Conservation (phyloP, 495 filamentous ascomycete species). For the Lepraria neglecta region DNA sequence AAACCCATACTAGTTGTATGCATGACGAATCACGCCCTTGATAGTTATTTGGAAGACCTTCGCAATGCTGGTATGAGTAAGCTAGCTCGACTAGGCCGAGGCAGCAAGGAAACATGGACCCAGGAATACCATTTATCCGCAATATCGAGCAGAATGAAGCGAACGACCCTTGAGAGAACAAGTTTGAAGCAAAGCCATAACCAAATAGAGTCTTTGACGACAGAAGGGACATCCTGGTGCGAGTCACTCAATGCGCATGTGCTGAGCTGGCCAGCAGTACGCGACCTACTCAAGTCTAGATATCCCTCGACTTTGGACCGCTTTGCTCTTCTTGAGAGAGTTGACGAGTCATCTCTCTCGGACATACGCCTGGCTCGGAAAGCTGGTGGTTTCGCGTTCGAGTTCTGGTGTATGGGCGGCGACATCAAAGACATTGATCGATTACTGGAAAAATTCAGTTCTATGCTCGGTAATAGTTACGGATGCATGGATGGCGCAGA, state of each 20-base stretch:
- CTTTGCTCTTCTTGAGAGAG: constrained; percentile 21
- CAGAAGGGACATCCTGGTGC: constrained; percentile 26
- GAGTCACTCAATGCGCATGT: constrained; percentile 22
- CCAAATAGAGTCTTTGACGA: constrained; percentile 21
- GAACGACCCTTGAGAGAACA: constrained; percentile 15
- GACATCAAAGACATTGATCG: constrained; percentile 27
- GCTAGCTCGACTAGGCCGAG: constrained; percentile 58
- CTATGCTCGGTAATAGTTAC: constrained; percentile 15
- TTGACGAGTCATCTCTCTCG: constrained; percentile 18
- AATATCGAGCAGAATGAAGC: constrained; percentile 22
- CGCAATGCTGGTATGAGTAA: constrained; percentile 44
- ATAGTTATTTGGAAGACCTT: constrained; percentile 57
- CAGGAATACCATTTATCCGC: constrained; percentile 21
- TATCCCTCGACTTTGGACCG: constrained; percentile 16
- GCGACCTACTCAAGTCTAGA: constrained; percentile 20
- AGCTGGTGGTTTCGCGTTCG: constrained; percentile 29
- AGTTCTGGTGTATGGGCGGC: constrained; percentile 29
- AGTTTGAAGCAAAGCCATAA: constrained; percentile 8
- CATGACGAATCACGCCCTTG: constrained; percentile 64
- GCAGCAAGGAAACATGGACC: constrained; percentile 43
- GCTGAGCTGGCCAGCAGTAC: constrained; percentile 27
- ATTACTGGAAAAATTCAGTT: constrained; percentile 22
- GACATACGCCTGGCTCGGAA: constrained; percentile 28
- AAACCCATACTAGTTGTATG: constrained; percentile 57
- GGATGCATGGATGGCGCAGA: constrained; percentile 6